Conservation (phyloP, 192 early-diverging fungal genomes). For the Gaertneriomyces semiglobifer region DNA sequence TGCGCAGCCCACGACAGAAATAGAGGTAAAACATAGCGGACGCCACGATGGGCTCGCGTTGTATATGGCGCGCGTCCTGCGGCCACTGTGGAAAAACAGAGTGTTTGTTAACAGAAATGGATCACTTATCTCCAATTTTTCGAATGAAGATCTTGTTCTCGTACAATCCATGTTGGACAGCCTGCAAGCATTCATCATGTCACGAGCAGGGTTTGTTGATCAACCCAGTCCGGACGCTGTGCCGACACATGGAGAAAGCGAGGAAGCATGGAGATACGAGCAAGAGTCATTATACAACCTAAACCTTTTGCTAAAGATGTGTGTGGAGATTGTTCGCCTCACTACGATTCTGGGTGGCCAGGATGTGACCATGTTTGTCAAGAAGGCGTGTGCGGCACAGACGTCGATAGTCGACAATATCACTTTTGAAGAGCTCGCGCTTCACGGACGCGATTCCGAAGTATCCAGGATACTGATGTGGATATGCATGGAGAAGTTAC, state of each 20-base stretch:
- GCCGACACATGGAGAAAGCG: conserved; percentile 46
- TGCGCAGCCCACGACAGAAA: conserved; percentile 32
- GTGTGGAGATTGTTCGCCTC: conserved; percentile 67
- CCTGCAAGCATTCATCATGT: conserved; percentile 44
- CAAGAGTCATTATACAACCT: conserved; percentile 57
- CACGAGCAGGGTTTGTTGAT: conserved; percentile 15
- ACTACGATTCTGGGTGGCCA: conserved; percentile 63
- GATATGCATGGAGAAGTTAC: conserved; percentile 62
- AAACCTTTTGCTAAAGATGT: conserved; percentile 51
- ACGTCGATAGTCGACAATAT: conserved; percentile 29
- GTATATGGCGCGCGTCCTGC: conserved; percentile 69
- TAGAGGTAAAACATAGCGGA: conserved; percentile 57
- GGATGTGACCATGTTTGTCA: conserved; percentile 40
- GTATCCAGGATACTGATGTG: conserved; percentile 61
- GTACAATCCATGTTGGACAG: conserved; percentile 47
- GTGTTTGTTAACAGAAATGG: conserved; percentile 8
- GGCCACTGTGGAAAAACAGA: conserved; percentile 68
- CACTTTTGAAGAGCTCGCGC: conserved; percentile 58
- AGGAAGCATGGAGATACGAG: conserved; percentile 43
- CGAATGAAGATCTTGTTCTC: conserved; percentile 42
- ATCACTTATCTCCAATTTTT: conserved; percentile 33
- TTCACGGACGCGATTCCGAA: conserved; percentile 49
- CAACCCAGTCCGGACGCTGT: conserved; percentile 34
- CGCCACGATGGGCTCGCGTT: conserved; percentile 73
- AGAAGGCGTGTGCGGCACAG: conserved; percentile 1